Base-by-base conservation (phyloP, 495 filamentous ascomycete species). In the Penicillium subrubescens region DNA sequence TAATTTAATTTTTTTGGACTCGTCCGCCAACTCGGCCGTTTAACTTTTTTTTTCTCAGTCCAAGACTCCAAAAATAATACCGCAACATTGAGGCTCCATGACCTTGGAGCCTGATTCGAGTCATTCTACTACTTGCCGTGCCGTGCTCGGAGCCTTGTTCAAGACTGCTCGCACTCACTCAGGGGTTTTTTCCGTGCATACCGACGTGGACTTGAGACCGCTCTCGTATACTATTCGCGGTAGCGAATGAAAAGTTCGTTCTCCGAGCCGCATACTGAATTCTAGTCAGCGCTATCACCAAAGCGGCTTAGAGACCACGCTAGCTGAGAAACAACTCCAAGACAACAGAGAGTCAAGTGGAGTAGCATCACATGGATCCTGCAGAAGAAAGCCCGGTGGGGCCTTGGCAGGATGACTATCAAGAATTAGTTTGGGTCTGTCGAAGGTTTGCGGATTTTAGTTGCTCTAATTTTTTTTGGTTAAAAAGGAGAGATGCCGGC, bases 281-380 rank as follows among this genome's bases (percentile, higher is more conserved):
- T 31, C 8, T 10, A 44, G 54, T 57, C 53, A 51, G 43, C 61
- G 43, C 61, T 56, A 58, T 41, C 12, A 21, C 61, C 31, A 43
- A 62, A 33, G 19, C 29, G 10, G 19, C 35, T 34, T 23, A 50
- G 31, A 23, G 15, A 31, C 33, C 25, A 46, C 33, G 14, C 52
- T 19, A 25, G 6, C 12, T 41, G 37, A 41, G 57, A 51, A 57
- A 48, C n/a, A 17, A 14, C 41, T 19, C 12, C 41, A 29, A 57
- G 63, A 65, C 41, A 61, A 29, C 56, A 43, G 58, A 39, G 31
- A 43, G 33, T 60, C 53, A 27, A 56, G 63, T 60, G 63, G 63
- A 53, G 55, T 64, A 39, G 8, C 52, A 63, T 57, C 27, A 41
- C 37, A 29, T 54, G 15, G 33, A 25, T 10, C 41, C 19, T 8